Evolutionary conservation across 2,329 filamentous ascomycete genomes (phyloP), one percentile per base, ranked within the genome.

Genomic region (Trichoderma afroharzianum): DNA sequence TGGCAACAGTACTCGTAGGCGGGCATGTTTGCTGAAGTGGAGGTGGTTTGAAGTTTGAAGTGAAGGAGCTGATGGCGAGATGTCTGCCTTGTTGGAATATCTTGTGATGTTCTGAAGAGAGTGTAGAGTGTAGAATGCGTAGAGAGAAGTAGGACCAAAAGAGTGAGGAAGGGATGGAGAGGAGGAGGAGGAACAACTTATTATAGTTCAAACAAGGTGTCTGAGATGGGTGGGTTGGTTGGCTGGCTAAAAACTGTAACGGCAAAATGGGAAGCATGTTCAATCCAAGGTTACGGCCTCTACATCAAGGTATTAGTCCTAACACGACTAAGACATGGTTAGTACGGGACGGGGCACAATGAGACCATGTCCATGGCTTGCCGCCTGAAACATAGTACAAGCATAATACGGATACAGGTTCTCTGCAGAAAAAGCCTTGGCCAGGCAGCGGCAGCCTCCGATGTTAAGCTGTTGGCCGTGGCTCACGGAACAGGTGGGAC

Each of bases 1-100:
- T 86, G 79, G 83, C 86, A 87, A 84, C 86, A 88, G 80, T 86
- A 85, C 75, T 84, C 83, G 75, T 83, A 84, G 76, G 81, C 80
- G 77, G 83, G 81, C 83, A 85, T 85, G 63, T 75, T 78, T 76
- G 58, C 73, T 73, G 70, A 64, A 30, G 67, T 67, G 33, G 62
- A 57, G 53, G 64, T 53, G 24, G n/a, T 28, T 55, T 12, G 14
- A 55, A 24, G 6, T 39, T 66, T 12, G 14, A 53, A 55, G 18
- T 53, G 28, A 50, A 18, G 7, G 28, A 24, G 28, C 14, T 64
- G 6, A n/a, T 18, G 43, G 26, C 11, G 63, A 36, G 30, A 55
- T 9, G 5, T 53, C 30, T 53, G 47, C n/a, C 11, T 21, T 63
- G 26, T 30, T n/a, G 55, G 26, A 53, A 21, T 53, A 53, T 24